Evolutionary conservation across 139 green algal genomes (phyloP).

Genomic region (Limnomonas spitsbergensis): DNA sequence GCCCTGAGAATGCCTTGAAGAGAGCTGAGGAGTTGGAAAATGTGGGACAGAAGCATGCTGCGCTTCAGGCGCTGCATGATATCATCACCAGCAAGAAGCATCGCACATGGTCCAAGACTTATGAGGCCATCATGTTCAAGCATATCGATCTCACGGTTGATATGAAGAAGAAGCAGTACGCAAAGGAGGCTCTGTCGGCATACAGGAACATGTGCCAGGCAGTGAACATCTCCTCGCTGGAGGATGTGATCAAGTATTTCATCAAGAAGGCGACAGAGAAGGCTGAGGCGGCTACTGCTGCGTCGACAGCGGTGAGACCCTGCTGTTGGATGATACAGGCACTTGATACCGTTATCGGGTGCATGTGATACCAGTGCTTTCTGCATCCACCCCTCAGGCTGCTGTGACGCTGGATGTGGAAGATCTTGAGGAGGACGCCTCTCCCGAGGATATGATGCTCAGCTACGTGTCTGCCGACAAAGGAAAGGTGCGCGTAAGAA

Average conservation of each 20-base stretch:
- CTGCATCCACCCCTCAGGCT: constrained; percentile 13
- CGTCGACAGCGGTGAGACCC: background rate
- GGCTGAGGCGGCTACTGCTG: constrained; percentile 75
- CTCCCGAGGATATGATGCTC: constrained; percentile 97
- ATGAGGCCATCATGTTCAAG: constrained; percentile 94
- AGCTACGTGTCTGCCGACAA: constrained; percentile 93
- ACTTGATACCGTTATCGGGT: background rate
- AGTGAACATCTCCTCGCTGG: constrained; percentile 91
- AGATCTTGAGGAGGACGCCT: constrained; percentile 93
- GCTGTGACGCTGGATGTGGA: constrained; percentile 73
- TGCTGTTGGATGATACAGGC: background rate
- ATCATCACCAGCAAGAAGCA: constrained; percentile 95
- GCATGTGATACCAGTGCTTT: background rate
- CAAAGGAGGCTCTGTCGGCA: constrained; percentile 97
- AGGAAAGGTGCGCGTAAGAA: constrained; percentile 59
- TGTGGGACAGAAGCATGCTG: constrained; percentile 83
- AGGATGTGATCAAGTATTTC: constrained; percentile 98
- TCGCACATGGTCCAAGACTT: constrained; percentile 90
- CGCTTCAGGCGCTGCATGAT: constrained; percentile 91
- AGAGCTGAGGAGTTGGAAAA: constrained; percentile 90
- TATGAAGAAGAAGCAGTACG: constrained; percentile 77
- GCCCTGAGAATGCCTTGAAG: constrained; percentile 98
- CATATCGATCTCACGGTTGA: constrained; percentile 94
- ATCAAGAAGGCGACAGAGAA: constrained; percentile 85
- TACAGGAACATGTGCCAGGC: constrained; percentile 97